A percentile compares a stretch with the other conserved stretches of the same genome.
These are phyloP conservation scores for Acanthamoeba castellanii DNA, from an alignment of 208 protist species.

Conservation along the genomic window DNA sequence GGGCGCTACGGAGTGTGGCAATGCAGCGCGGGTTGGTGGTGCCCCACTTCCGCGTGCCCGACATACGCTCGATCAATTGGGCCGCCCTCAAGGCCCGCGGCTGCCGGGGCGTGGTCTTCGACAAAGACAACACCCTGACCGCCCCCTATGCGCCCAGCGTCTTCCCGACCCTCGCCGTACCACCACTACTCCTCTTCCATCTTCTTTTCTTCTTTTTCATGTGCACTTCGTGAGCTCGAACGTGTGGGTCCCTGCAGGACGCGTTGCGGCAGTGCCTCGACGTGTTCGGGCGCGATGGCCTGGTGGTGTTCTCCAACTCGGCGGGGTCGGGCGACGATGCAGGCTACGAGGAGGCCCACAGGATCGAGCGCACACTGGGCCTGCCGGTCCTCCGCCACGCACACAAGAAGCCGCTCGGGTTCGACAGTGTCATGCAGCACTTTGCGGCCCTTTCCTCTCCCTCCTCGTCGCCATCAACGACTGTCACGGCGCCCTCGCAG, in stretches of 20 bases:
- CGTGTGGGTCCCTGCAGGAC: no score
- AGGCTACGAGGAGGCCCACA: slow-evolving; percentile 47
- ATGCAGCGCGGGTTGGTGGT: slow-evolving; percentile 16
- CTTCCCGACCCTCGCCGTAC: slow-evolving; percentile 40
- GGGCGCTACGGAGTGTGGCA: background rate
- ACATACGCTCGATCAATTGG: slow-evolving; percentile 50
- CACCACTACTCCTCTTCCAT: background rate
- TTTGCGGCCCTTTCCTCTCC: slow-evolving; percentile 35
- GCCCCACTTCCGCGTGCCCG: slow-evolving; percentile 40
- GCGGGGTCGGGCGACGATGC: slow-evolving; percentile 81
- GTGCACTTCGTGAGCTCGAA: no score
- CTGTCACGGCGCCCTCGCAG: background rate
- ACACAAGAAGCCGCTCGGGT: slow-evolving; percentile 82
- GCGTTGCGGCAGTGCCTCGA: slow-evolving; percentile 21
- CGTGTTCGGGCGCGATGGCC: slow-evolving; percentile 74
- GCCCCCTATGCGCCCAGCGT: slow-evolving; percentile 76
- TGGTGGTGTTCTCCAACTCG: slow-evolving; percentile 82
- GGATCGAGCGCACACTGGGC: slow-evolving; percentile 64
- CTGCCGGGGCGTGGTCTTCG: slow-evolving; percentile 79
- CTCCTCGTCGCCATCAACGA: background rate
- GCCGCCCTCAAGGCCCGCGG: background rate
- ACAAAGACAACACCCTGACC: slow-evolving; percentile 87
- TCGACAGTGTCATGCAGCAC: slow-evolving; percentile 75
- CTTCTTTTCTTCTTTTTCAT: background rate
- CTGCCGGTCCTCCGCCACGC: slow-evolving; percentile 76